Base-by-base conservation (phyloP, 2,329 filamentous ascomycete species). In the Talaromyces rugulosus region DNA sequence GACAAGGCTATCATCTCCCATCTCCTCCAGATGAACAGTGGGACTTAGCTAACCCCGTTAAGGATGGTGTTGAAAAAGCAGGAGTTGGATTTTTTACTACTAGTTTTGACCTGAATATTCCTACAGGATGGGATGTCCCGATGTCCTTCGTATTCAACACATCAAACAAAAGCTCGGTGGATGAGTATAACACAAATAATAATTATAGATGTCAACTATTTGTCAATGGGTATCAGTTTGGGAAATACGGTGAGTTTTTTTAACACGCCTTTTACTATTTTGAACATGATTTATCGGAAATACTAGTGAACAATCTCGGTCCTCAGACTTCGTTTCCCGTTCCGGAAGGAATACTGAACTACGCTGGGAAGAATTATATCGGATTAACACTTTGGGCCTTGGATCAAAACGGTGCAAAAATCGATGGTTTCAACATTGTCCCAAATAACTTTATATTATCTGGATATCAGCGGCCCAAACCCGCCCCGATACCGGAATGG, bases 191-290 rank as follows among this genome's bases (percentile, higher is more conserved):
- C 8, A n/a, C 14, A 30, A 33, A 16, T 12, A 36, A 11, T 27
- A 65, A 67, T 4, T 89, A 88, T 64, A 80, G 89, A 16, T 85
- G 80, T 1, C 83, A 88, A 67, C 74, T 92, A 4, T 92, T 83
- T 69, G 85, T 92, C 51, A 92, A 92, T 67, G 90, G 89, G 1
- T 92, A 87, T 74, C 89, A 92, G 72, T 92, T 87, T 65, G 86
- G 84, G 2, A 87, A 88, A 70, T 87, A 83, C 64, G 73, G 69
- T 72, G 63, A 30, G 62, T 63, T 7, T 33, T 28, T 31, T 11
- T 5, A 30, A 16, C 18, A 27, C 18, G 12, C 5, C 14, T 57
- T 42, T 18, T n/a, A 16, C 27, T n/a, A 12, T 57, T 8, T 36
- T 5, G n/a, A 36, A 36, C 7, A 31, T 28, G 56, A 59, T 28